phyloP scores from a whole-genome alignment of 805 yeast species.

The Pichia cabralensis region DNA sequence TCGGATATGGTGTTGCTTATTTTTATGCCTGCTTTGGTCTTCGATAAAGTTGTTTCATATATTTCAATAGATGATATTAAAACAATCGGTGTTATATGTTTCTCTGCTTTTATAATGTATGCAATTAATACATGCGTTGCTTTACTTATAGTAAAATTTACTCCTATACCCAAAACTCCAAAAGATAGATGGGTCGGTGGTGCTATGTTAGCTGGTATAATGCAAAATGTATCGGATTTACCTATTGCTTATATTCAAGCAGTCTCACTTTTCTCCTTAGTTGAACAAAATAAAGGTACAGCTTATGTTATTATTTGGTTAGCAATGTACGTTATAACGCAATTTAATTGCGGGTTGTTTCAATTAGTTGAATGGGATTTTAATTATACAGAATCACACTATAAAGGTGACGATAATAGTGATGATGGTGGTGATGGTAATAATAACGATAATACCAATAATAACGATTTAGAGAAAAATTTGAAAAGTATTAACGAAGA shows the following conservation, averaged over 20 bases:
- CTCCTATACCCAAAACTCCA: conserved; percentile 41
- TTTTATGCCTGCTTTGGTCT: conserved; percentile 57
- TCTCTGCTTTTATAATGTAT: conserved; percentile 43
- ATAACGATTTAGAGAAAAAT: not conserved
- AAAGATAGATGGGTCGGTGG: conserved; percentile 58
- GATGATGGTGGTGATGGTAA: not conserved
- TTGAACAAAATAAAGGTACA: conserved; percentile 30
- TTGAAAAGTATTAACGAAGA: too few relatives aligned
- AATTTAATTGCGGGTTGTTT: conserved; percentile 44
- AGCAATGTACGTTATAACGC: conserved; percentile 41
- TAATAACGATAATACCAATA: not conserved
- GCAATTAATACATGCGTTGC: conserved; percentile 41
- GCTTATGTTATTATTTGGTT: conserved; percentile 51
- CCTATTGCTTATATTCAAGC: conserved; percentile 73
- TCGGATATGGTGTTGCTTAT: conserved; percentile 54
- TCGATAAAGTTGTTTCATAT: conserved; percentile 52
- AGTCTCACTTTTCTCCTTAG: conserved; percentile 32
- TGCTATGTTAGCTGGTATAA: conserved; percentile 54
- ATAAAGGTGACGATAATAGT: not conserved
- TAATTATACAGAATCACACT: conserved; percentile 26
- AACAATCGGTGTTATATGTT: conserved; percentile 60
- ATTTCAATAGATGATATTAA: conserved; percentile 57
- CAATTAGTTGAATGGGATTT: conserved; percentile 43
- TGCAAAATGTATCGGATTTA: conserved; percentile 67
- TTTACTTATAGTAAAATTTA: conserved; percentile 19